These are phyloP conservation scores for Phytophthora ohioensis DNA, from an alignment of 352 stramenopile genomes.

Conservation along the genomic window DNA sequence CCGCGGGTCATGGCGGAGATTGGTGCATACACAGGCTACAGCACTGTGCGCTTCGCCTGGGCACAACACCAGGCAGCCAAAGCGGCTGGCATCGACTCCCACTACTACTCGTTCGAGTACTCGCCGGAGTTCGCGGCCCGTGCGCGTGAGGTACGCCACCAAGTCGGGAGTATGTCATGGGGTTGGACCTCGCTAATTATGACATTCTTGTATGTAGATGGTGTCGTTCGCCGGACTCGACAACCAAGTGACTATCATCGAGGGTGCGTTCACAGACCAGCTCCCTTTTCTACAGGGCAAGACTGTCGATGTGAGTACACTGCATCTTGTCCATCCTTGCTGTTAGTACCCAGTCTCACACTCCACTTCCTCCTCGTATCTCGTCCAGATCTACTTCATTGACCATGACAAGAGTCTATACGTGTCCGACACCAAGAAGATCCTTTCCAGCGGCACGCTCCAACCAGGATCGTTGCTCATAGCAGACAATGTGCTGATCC, in stretches of 20 bases:
- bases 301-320: too few species aligned
- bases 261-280: not conserved
- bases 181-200: not conserved
- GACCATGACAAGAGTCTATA: constrained; percentile 59
- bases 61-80: constrained; percentile 20
- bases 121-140: constrained; percentile 28
- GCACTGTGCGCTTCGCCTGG: constrained; percentile 32
- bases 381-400: constrained; percentile 49
- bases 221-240: not conserved
- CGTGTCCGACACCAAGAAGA: constrained; percentile 12
- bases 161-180: not conserved
- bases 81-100: constrained; percentile 21
- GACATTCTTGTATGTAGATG: not conserved
- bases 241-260: not conserved
- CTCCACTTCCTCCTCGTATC: not conserved
- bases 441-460: constrained; percentile 47
- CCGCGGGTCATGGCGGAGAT: constrained; percentile 34
- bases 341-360: too few species aligned
- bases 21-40: constrained; percentile 39
- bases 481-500: constrained; percentile 52
- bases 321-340: too few species aligned
- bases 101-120: constrained; percentile 42
- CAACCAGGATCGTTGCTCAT: constrained; percentile 36
- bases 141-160: constrained; percentile 23
- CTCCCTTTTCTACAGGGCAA: not conserved